Conservation (phyloP, 2,329 filamentous ascomycete genomes). For the Sporothrix sp. region DNA sequence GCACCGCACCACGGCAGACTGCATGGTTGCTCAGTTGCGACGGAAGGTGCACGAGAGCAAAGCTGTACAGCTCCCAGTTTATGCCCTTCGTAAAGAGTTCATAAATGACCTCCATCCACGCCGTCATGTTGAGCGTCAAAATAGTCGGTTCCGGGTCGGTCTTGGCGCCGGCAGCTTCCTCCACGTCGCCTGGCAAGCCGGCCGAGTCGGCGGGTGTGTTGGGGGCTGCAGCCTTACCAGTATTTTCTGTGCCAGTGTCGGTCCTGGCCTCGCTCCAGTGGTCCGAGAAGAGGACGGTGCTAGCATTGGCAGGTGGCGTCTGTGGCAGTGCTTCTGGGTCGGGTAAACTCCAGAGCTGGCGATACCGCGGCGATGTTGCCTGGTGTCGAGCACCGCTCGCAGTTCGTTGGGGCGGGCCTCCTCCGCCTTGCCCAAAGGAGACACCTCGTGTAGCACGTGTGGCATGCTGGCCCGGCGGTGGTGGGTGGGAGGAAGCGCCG, state of each 20-base stretch:
- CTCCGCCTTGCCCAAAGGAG: conserved; percentile 36
- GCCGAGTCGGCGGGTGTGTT: neutral
- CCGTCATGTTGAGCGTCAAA: conserved; percentile 44
- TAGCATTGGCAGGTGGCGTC: conserved; percentile 34
- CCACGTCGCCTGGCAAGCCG: too few species aligned
- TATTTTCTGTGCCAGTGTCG: conserved; percentile 7
- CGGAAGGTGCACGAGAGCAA: conserved; percentile 74
- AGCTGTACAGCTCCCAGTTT: conserved; percentile 91
- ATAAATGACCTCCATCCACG: conserved; percentile 70
- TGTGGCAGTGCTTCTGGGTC: conserved; percentile 48
- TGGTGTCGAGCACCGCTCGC: conserved; percentile 30
- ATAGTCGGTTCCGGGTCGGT: neutral
- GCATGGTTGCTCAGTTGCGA: conserved; percentile 85
- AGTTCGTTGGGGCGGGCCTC: conserved; percentile 29
- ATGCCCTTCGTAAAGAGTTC: conserved; percentile 63
- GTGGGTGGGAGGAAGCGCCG: conserved; percentile 24
- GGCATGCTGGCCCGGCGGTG: conserved; percentile 27
- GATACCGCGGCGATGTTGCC: conserved; percentile 28
- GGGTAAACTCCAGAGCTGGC: conserved; percentile 49
- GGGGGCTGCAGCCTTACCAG: neutral
- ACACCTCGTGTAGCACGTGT: conserved; percentile 30
- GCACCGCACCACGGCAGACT: conserved; percentile 64
- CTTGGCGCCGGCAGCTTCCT: neutral
- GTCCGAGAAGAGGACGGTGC: conserved; percentile 41
- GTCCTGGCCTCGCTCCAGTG: conserved; percentile 13